Base-by-base conservation (phyloP, 1,284 basidiomycete genomes). In the Spongiforma sp. region DNA sequence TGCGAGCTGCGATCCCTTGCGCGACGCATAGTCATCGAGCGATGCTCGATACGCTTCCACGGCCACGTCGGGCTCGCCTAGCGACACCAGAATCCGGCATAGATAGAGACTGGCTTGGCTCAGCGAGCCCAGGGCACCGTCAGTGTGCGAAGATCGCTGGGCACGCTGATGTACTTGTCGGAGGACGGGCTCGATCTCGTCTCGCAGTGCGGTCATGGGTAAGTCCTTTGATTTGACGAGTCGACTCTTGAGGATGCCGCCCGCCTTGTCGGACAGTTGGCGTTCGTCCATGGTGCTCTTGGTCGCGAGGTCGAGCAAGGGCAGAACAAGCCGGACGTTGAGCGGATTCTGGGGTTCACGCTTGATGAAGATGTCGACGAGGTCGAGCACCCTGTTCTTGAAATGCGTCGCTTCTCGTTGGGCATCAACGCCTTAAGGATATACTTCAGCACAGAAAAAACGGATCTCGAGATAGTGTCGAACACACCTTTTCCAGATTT, bases 371-470 rank as follows among this genome's bases (percentile, higher is more conserved):
- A 87, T 88, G 65, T 98, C 96, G 60, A 98, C 85, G 19, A 99
- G 86, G 77, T 98, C 96, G 15, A 99, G 89, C 33, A 98, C 91
- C 36, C 96, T 90, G 78, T 94, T 96, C 79, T 98, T 98, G 87
- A 98, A 96, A 75, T 96, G 91, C 8, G 93, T 91, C 2, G 94
- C 93, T 80, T 96, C 92, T 57, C 93, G 84, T 72, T 94, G 91
- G 14, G 84, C 88, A 68, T 88, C 86, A 43, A 86, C 78, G 60
- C 83, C 90, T 72, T 54, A 32, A 37, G 32, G 32, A 21, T 34
- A n/a, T 32, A 34, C 50, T 32, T 53, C 50, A 53, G 28, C 11
- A 30, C n/a, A 28, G 8, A 50, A 30, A 50, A 46, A 46, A 24
- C 12, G n/a, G 21, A n/a, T n/a, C n/a, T 32, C 12, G 43, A 60